Evolutionary conservation across 148 eudicot species (phyloP), one percentile per base, ranked within the genome.

Genomic region (Silene latifolia): DNA sequence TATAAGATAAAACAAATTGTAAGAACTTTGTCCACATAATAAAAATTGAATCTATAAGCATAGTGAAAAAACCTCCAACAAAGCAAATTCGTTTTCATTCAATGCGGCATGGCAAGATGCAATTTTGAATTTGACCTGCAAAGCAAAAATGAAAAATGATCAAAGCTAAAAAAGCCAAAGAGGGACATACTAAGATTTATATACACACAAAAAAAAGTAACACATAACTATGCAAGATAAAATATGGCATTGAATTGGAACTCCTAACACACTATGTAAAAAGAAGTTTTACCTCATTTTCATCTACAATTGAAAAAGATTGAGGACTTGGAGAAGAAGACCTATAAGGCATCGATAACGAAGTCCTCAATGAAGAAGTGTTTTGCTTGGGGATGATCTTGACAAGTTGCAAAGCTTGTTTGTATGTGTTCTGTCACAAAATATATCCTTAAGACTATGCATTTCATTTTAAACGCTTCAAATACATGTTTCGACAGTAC

Each of bases 121-220:
- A 56, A 92, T 72, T 85, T 90, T 94, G 88, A 88, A 94, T 79
- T 88, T 94, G 80, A 92, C 93, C 98, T 94, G 89, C 63, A 57
- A 74, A 32, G 44, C 61, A 54, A 35, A 73, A 56, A 25, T 47
- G 0, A 24, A 15, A 76, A 46, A 48, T 19, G 35, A 18, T 19
- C 20, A 19, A 44, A 20, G 71, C 29, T 15, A 51, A 24, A 3
- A 23, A 48, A 69, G 60, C 12, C 53, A 67, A 10, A 19, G 15
- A 67, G 20, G 42, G 2, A 67, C 13, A 42, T 12, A 47, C 7
- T 8, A 69, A 69, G 3, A 20, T 19, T 69, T 20, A 69, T 4
- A 47, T 21, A 48, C 6, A 20, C 21, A 23, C n/a, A 69, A 48
- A 69, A 20, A 20, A 21, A 2, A 70, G 5, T 53, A 21, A 51